phyloP scores from a whole-genome alignment of 2,329 filamentous ascomycete genomes.

The Penicillium expansum region DNA sequence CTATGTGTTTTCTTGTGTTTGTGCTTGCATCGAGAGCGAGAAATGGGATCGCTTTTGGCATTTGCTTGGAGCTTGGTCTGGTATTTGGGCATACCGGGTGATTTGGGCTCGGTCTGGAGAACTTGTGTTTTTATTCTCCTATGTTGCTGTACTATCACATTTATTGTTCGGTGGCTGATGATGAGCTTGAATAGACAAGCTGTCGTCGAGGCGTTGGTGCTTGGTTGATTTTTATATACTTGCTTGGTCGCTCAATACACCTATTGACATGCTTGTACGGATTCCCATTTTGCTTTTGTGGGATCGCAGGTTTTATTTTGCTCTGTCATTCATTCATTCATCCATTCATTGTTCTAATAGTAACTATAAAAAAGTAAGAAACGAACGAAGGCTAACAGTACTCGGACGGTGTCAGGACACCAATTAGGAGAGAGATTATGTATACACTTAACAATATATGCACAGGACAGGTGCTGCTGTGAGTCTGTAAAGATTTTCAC shows the following conservation, averaged over 20 bases:
- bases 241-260: slow-evolving; percentile 1
- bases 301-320: background rate
- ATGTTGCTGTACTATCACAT: slow-evolving; percentile 2
- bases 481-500: background rate
- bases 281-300: background rate
- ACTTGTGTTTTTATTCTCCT: background rate
- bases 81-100: background rate
- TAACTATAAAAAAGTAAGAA: background rate
- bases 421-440: background rate
- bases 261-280: background rate
- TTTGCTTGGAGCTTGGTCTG: background rate
- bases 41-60: background rate
- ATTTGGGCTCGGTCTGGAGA: background rate
- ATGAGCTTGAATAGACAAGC: background rate
- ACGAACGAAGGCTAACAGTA: background rate
- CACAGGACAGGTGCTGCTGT: background rate
- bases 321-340: background rate
- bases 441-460: slow-evolving; percentile 4
- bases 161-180: background rate
- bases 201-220: slow-evolving; percentile 3
- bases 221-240: background rate
- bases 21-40: background rate
- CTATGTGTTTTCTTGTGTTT: background rate
- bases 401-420: background rate
- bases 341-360: background rate